Evolutionary conservation across 306 rosid genomes (phyloP), one percentile per base, ranked within the genome.

Genomic region (Gastrolobium villosum): DNA sequence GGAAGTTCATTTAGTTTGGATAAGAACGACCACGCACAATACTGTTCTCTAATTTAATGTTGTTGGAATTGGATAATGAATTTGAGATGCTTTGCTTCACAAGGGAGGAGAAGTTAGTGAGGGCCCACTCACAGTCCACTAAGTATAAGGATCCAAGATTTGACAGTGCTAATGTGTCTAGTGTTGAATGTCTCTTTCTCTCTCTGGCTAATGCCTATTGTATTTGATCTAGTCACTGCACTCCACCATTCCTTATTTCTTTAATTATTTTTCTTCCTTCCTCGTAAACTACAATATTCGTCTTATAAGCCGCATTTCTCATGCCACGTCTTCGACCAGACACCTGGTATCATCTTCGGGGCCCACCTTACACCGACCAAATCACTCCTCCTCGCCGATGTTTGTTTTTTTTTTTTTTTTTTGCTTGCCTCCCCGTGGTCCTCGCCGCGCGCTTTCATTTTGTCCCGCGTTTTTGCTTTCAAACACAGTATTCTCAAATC

Each of bases 281-380:
- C 82, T 89, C 90, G 91, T 69, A 79, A 79, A 81, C 87, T 41
- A 74, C 64, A 80, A 87, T 88, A 88, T 90, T 85, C 86, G 87
- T 83, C 79, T 44, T 48, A 56, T 15, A 70, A 81, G 86, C 86
- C 86, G 88, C 85, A 74, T 34, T 72, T 57, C 55, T 75, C 1
- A 4, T 66, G 87, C 84, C 96, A 89, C 93, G 90, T 89, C 84
- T 80, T 20, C 75, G 3, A 5, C 1, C 15, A 50, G 30, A 52
- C 50, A 28, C 63, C 45, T 36, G 44, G 36, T 72, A 76, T 76
- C 74, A 9, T 70, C 45, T 3, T 0, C 0, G 79, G 85, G 53
- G 13, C 89, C 90, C 76, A 76, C 80, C n/a, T n/a, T 28, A 34
- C 67, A 57, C 89, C 92, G 82, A 85, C 91, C 90, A 66, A 11